phyloP scores from a whole-genome alignment of 208 protist species.

The Porcisia hertigi region DNA sequence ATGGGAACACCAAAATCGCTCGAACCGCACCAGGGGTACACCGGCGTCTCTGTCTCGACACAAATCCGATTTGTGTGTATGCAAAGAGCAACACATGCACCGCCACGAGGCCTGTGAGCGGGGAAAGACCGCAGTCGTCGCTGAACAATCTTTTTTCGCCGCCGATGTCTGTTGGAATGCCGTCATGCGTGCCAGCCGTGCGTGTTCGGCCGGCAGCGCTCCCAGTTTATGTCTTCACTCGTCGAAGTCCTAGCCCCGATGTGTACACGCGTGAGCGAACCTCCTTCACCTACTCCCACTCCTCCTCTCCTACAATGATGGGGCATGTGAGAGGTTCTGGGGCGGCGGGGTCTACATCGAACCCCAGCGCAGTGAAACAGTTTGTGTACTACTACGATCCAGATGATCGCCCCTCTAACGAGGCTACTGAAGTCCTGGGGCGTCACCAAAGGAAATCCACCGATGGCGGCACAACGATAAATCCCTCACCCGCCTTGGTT shows the following conservation, averaged over 20 bases:
- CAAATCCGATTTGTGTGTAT: conserved; percentile 23
- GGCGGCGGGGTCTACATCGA: background rate
- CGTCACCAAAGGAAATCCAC: background rate
- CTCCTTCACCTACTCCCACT: conserved; percentile 4
- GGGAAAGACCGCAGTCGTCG: background rate
- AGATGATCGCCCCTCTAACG: background rate
- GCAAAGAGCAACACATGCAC: background rate
- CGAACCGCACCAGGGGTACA: conserved; percentile 1
- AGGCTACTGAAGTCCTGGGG: background rate
- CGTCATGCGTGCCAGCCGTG: background rate
- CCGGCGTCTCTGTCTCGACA: conserved; percentile 25
- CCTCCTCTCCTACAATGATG: background rate
- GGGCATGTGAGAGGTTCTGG: background rate
- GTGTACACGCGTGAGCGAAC: conserved; percentile 38
- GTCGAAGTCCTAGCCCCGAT: conserved; percentile 60
- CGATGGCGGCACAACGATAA: background rate
- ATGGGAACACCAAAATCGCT: background rate
- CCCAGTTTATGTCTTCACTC: conserved; percentile 73
- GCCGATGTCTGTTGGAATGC: background rate
- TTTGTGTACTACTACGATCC: conserved; percentile 50
- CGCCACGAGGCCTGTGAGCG: background rate
- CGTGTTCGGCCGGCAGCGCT: conserved; percentile 36
- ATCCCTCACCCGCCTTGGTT: background rate
- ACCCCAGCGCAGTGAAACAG: conserved; percentile 5
- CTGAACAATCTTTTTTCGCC: background rate